Percentiles rank a stretch among this genome's conserved stretches.
phyloP scores from a whole-genome alignment of 1,284 basidiomycete species.

The Sporisorium iseilematis-ciliati region DNA sequence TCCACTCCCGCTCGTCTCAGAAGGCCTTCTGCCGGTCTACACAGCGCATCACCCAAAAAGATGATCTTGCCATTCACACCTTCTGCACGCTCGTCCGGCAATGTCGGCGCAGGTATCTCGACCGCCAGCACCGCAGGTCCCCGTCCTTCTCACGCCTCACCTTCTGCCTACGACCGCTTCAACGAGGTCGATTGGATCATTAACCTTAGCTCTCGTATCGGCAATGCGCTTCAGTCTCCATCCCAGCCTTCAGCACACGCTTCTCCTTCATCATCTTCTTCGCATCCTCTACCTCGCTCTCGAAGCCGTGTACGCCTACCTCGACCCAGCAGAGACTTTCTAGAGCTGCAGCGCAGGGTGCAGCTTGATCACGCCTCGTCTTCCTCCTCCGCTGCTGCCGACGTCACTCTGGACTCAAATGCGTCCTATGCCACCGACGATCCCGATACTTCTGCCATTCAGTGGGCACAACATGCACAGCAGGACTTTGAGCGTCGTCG shows the following conservation, averaged over 20 bases:
- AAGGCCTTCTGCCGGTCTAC: neutral
- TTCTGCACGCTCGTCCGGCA: neutral
- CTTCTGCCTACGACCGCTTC: conserved; percentile 50
- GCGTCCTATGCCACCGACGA: neutral
- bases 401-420: neutral
- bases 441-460: conserved; percentile 21
- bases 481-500: conserved; percentile 43
- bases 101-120: neutral
- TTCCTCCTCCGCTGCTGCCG: conserved; percentile 8
- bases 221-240: conserved; percentile 30
- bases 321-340: conserved; percentile 46
- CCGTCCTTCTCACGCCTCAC: conserved; percentile 18
- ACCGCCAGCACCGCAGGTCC: conserved; percentile 1
- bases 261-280: conserved; percentile 16
- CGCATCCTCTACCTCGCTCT: conserved; percentile 6
- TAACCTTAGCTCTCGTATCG: conserved; percentile 47
- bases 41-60: neutral
- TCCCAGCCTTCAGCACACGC: neutral
- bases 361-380: conserved; percentile 8
- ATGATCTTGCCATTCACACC: conserved; percentile 6
- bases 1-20: conserved; percentile 9
- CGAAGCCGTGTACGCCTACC: conserved; percentile 36
- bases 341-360: conserved; percentile 31
- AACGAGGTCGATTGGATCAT: conserved; percentile 50
- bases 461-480: conserved; percentile 45